Percentiles rank a stretch among this genome's conserved stretches.
These are phyloP conservation scores for Pseudogymnoascus sp. DNA, from an alignment of 2,329 filamentous ascomycete species.

Conservation along the genomic window DNA sequence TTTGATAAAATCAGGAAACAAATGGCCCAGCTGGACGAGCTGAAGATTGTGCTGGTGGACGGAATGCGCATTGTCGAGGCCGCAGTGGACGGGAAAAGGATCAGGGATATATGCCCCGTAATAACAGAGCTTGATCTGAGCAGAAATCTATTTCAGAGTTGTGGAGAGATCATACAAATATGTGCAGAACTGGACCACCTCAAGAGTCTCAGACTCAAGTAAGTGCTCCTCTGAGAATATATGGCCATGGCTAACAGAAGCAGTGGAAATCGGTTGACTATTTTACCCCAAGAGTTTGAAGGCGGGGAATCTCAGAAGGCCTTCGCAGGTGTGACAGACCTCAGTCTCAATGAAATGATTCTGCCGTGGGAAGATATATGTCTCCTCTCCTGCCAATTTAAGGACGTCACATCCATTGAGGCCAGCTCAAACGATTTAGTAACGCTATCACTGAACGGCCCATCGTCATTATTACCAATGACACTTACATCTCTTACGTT, in stretches of 20 bases:
- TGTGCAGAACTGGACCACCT: conserved; percentile 61
- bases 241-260: background rate
- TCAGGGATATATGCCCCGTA: conserved; percentile 49
- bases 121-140: conserved; percentile 77
- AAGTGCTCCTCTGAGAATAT: conserved; percentile 25
- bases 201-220: conserved; percentile 63
- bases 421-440: conserved; percentile 51
- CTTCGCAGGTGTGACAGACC: conserved; percentile 46
- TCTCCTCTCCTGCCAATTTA: conserved; percentile 44
- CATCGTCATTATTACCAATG: conserved; percentile 26
- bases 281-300: conserved; percentile 36
- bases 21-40: conserved; percentile 67
- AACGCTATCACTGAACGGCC: conserved; percentile 37
- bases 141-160: conserved; percentile 66
- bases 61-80: conserved; percentile 51
- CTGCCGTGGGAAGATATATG: conserved; percentile 58
- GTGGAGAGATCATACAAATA: conserved; percentile 60
- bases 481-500: conserved; percentile 57
- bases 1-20: conserved; percentile 85
- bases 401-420: conserved; percentile 40
- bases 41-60: conserved; percentile 77
- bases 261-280: conserved; percentile 65
- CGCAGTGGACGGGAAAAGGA: conserved; percentile 30
- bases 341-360: conserved; percentile 60
- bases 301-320: conserved; percentile 25